These are phyloP conservation scores for Farysia itapuensis DNA, from an alignment of 1,284 basidiomycete genomes.

Conservation along the genomic window DNA sequence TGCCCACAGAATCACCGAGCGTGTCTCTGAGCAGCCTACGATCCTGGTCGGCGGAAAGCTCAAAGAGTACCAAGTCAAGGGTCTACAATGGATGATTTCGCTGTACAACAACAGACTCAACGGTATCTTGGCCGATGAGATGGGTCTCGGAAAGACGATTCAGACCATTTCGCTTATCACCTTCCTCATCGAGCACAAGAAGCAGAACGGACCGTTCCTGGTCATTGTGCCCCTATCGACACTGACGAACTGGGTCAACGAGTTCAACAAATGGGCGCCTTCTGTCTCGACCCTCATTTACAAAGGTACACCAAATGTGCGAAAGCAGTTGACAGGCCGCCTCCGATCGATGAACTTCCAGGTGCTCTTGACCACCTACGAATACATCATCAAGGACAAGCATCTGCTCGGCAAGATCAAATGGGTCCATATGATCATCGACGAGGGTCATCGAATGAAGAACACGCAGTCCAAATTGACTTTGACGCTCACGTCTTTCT, in stretches of 20 bases:
- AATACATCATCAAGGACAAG: slow-evolving; percentile 61
- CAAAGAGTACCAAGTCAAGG: slow-evolving; percentile 60
- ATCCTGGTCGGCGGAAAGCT: slow-evolving; percentile 68
- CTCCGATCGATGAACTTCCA: slow-evolving; percentile 56
- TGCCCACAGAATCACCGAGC: slow-evolving; percentile 90
- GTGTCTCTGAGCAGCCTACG: slow-evolving; percentile 76
- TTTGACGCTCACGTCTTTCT: slow-evolving; percentile 88
- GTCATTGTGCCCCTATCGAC: slow-evolving; percentile 60
- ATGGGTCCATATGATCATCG: slow-evolving; percentile 60
- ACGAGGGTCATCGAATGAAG: slow-evolving; percentile 94
- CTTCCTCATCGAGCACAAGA: slow-evolving; percentile 59
- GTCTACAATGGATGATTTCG: slow-evolving; percentile 60
- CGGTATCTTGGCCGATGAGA: slow-evolving; percentile 59
- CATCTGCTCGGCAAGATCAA: slow-evolving; percentile 59
- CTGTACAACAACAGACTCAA: slow-evolving; percentile 60
- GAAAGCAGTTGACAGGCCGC: slow-evolving; percentile 50
- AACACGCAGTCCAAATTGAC: slow-evolving; percentile 94
- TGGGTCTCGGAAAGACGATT: slow-evolving; percentile 60
- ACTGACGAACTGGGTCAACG: slow-evolving; percentile 59
- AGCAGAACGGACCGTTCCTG: slow-evolving; percentile 58
- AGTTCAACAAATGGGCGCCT: slow-evolving; percentile 60
- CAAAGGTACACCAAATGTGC: slow-evolving; percentile 57
- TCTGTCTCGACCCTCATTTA: slow-evolving; percentile 55
- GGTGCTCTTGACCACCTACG: slow-evolving; percentile 58
- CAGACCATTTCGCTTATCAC: slow-evolving; percentile 60